A percentile compares a stretch with the other conserved stretches of the same genome.
Evolutionary conservation across 1,284 basidiomycete genomes (phyloP).

Genomic region (Volvariella volvacea): DNA sequence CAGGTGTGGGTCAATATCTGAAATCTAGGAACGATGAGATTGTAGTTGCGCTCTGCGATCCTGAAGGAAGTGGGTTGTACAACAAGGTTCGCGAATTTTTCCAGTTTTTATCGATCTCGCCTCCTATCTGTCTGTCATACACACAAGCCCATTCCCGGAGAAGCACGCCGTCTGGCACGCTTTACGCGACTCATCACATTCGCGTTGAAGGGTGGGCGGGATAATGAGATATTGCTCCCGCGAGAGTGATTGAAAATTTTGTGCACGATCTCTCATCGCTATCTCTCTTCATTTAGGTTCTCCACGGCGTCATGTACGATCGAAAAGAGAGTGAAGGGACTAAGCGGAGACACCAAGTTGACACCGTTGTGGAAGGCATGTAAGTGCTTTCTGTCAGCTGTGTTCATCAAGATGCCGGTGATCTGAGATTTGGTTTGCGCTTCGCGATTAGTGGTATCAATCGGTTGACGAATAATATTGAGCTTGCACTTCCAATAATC

Average conservation of each 20-base stretch:
- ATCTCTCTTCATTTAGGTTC: conserved; percentile 62
- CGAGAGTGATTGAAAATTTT: too few species aligned
- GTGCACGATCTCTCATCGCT: too few species aligned
- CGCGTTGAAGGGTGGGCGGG: too few species aligned
- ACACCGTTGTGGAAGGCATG: conserved; percentile 89
- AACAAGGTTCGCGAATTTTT: conserved; percentile 91
- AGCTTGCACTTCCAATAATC: conserved; percentile 73
- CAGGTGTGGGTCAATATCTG: conserved; percentile 78
- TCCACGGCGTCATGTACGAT: conserved; percentile 93
- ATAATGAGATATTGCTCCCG: too few species aligned
- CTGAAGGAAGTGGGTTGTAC: conserved; percentile 91
- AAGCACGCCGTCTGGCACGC: too few species aligned
- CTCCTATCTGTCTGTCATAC: too few species aligned
- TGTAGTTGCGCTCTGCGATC: conserved; percentile 81
- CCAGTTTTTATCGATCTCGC: too few species aligned
- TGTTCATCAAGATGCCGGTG: background rate
- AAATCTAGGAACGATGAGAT: conserved; percentile 64
- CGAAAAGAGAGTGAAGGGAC: conserved; percentile 90
- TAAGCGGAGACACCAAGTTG: conserved; percentile 90
- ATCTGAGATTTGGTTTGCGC: conserved; percentile 16
- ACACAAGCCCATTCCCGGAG: too few species aligned
- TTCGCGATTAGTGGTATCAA: conserved; percentile 76
- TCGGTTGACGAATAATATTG: conserved; percentile 80
- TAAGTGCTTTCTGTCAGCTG: conserved; percentile 26
- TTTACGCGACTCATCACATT: too few species aligned